phyloP scores from a whole-genome alignment of 208 protist genomes.

The Naegleria lovaniensis region DNA sequence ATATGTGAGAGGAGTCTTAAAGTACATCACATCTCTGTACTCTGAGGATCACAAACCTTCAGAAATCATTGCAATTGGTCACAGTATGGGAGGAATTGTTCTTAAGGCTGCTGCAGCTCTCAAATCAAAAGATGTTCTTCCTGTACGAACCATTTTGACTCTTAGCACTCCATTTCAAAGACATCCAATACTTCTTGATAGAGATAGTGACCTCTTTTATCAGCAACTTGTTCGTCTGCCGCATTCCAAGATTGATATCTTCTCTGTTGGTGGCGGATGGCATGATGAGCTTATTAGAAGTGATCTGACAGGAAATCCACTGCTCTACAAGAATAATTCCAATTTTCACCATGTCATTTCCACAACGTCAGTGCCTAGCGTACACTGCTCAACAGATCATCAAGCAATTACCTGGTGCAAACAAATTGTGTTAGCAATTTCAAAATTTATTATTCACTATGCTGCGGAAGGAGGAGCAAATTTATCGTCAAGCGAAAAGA shows the following conservation, averaged over 20 bases:
- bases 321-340: neutral
- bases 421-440: neutral
- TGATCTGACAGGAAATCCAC: neutral
- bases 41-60: neutral
- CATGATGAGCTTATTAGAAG: neutral
- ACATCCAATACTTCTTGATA: neutral
- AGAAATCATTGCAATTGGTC: neutral
- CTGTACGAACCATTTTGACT: neutral
- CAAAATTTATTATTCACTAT: neutral
- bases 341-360: neutral
- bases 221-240: neutral
- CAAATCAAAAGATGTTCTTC: neutral
- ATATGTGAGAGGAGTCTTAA: neutral
- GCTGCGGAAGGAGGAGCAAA: neutral
- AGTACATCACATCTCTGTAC: neutral
- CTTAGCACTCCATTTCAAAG: neutral
- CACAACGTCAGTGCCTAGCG: neutral
- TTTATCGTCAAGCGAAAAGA: neutral
- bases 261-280: neutral
- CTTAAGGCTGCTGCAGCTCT: neutral
- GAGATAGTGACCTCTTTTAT: neutral
- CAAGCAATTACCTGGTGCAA: neutral
- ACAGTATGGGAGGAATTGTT: neutral
- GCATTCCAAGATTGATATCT: neutral
- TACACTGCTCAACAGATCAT: neutral